Base-by-base conservation (phyloP, 2,329 filamentous ascomycete species). In the Cladophialophora chaetospira region DNA sequence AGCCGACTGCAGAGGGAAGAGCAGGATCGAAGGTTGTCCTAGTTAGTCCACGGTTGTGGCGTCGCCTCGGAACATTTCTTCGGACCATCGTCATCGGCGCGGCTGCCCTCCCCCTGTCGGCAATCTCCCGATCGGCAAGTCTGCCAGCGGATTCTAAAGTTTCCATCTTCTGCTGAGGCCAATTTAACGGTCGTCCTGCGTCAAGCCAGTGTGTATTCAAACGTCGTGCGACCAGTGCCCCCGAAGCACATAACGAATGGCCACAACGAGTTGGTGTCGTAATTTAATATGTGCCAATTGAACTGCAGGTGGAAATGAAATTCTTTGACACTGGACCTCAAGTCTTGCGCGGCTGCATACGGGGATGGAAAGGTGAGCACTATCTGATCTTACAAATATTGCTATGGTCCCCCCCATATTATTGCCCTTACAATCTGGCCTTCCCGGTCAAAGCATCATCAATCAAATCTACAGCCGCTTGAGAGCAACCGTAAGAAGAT, bases 401-500 rank as follows among this genome's bases (percentile, higher is more conserved):
- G 9, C 21, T 40, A 17, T 19, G 26, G 19, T 25, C 26, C 26
- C 26, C 28, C 29, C 25, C 43, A 28, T 15, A 25, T n/a, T n/a
- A n/a, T n/a, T 10, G 42, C 26, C 17, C n/a, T 61, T 40, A 63
- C 26, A 63, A 33, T 23, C 47, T 61, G 17, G 60, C 51, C 29
- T 35, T 53, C 2, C 65, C 64, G 50, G 64, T 60, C 62, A 76
- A 55, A 11, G 68, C 66, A 43, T 87, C 82, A 40, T 82, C 80
- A 4, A 91, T 86, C 70, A 92, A 73, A 70, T 83, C 80, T 2
- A 88, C 80, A 0, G 85, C 86, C 29, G 80, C 77, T 67, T 86
- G 78, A 0, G 88, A 83, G 70, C 87, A 90, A 1, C 88, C 89
- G 71, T 88, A 93, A 4, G 77, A 81, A 23, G 75, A 73, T 65